These are phyloP conservation scores for Cystobasidium onofrii DNA, from an alignment of 768 basidiomycete species.

Conservation along the genomic window DNA sequence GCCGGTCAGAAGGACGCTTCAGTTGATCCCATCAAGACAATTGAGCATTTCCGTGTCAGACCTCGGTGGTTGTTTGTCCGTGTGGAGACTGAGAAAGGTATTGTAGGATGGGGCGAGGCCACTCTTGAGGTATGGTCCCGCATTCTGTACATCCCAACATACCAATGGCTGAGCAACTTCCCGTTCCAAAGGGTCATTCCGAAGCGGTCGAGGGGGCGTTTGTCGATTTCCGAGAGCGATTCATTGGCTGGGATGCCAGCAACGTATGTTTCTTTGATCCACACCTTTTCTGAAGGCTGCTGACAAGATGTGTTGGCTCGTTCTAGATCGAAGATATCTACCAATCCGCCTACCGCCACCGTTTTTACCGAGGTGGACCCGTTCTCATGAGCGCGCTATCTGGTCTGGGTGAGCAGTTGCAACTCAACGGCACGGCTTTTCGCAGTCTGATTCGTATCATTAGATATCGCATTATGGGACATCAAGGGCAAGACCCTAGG, in stretches of 20 bases:
- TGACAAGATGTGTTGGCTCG: conserved; percentile 34
- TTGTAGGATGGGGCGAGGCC: conserved; percentile 67
- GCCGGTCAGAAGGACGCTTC: conserved; percentile 33
- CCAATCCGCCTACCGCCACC: conserved; percentile 57
- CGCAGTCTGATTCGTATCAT: conserved; percentile 38
- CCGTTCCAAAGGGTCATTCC: conserved; percentile 50
- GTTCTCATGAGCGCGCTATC: conserved; percentile 56
- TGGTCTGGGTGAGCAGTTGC: conserved; percentile 38
- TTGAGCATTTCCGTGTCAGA: conserved; percentile 56
- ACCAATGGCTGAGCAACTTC: not conserved
- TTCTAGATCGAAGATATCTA: conserved; percentile 66
- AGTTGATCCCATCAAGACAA: conserved; percentile 41
- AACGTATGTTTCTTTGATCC: conserved; percentile 10
- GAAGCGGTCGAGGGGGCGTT: conserved; percentile 66
- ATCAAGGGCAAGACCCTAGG: conserved; percentile 71
- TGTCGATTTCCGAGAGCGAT: conserved; percentile 55
- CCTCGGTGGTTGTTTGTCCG: conserved; percentile 67
- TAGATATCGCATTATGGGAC: conserved; percentile 68
- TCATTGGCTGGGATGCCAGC: conserved; percentile 57
- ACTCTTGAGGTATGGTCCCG: conserved; percentile 54
- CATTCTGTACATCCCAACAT: not conserved
- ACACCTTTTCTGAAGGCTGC: not conserved
- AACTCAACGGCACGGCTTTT: not conserved
- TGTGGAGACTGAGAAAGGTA: conserved; percentile 57
- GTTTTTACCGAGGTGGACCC: conserved; percentile 66